phyloP scores from a whole-genome alignment of 208 protist species.

The Naegleria fowleri region DNA sequence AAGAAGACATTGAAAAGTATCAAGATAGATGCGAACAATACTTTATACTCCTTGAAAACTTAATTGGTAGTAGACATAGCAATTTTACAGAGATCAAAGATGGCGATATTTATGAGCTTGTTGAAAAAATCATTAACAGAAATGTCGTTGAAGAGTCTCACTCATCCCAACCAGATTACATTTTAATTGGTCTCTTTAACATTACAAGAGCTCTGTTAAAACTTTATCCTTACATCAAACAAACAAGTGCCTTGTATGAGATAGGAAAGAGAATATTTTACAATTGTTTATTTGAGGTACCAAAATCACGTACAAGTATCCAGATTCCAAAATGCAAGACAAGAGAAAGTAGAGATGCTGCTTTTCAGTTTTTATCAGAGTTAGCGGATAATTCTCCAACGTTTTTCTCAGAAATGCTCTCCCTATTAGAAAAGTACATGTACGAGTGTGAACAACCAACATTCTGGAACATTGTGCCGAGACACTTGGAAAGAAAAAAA shows the following conservation, averaged over 20 bases:
- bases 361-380: not conserved
- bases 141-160: not conserved
- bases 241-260: not conserved
- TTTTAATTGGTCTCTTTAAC: slow-evolving; percentile 18
- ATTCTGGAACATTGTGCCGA: not conserved
- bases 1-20: not conserved
- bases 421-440: not conserved
- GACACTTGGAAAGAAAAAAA: not conserved
- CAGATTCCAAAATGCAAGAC: slow-evolving; percentile 5
- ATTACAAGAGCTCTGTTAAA: not conserved
- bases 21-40: not conserved
- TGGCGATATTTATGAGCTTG: not conserved
- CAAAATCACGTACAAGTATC: not conserved
- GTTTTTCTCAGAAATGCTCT: not conserved
- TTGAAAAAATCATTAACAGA: not conserved
- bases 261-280: not conserved
- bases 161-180: not conserved
- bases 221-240: not conserved
- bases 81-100: not conserved
- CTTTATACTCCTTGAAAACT: not conserved
- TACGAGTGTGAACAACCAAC: not conserved
- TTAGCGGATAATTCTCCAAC: not conserved
- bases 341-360: not conserved
- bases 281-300: not conserved
- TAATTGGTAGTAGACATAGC: not conserved